Base-by-base conservation (phyloP, 108 stramenopile species). In the Bacterosira constricta region DNA sequence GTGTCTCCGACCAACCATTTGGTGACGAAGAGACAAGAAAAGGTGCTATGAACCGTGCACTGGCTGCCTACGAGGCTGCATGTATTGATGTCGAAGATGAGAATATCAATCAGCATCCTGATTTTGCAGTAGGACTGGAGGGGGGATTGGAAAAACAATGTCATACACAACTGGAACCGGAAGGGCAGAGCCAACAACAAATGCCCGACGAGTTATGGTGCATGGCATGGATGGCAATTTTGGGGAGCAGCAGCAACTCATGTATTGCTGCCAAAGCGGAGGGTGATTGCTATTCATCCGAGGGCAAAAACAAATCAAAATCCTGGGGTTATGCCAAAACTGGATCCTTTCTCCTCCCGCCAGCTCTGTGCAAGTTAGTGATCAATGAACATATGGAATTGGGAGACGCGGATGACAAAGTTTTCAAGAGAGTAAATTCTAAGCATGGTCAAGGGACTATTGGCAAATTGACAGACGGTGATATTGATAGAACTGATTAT, bases 201-300 rank as follows among this genome's bases (percentile, higher is more conserved):
- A 39, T 73, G 20, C 36, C 56, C 10, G 58, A 67, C 11, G 78
- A 79, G 12, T 61, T 97, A 38, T 88, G 78, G 80, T 96, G 95
- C 71, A 95, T 94, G 88, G 97, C 97, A 25, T 98, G 91, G 91
- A 95, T 97, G 86, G 92, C 91, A 0, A 51, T 96, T n/a, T 79
- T 89, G 38, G 92, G 92, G 13, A 77, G 68, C 39, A 73, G 77
- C 23, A 66, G 73, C 49, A 42, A 32, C 13, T 35, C 13, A 2
- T 75, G 70, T 17, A 57, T 37, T 12, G 26, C 27, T 3, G 27
- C 66, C 21, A 63, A 63, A 63, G 79, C 60, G 31, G 31, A 35
- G 3, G 50, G 54, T 49, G 34, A 74, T 31, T 26, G 29, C 45
- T 66, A 32, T 49, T 37, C 12, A 69, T 6, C 35, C 42, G 15